A percentile compares a stretch with the other conserved stretches of the same genome.
phyloP scores from a whole-genome alignment of 306 rosid genomes.

The Quillaja saponaria region DNA sequence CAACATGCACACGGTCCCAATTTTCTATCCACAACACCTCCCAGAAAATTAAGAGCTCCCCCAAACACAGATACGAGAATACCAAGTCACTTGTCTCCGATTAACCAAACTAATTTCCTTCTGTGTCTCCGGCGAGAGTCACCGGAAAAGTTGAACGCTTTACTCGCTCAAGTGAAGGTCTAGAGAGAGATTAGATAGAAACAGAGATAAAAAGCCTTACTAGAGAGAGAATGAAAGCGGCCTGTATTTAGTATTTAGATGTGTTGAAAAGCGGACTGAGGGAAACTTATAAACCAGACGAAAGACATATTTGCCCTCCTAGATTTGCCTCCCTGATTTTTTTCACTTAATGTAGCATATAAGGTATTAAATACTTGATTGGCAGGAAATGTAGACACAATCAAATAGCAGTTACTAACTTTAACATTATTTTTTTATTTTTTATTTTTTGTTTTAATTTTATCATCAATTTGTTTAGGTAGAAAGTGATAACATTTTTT shows the following conservation, averaged over 20 bases:
- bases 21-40: conserved; percentile 1
- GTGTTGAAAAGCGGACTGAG: conserved; percentile 49
- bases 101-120: not conserved
- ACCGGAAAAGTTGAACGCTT: conserved; percentile 55
- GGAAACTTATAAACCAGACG: conserved; percentile 39
- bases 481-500: too few relatives aligned
- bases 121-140: conserved; percentile 32
- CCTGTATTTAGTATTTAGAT: conserved; percentile 41
- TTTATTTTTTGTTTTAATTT: not conserved
- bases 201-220: not conserved
- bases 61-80: not conserved
- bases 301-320: too few relatives aligned
- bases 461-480: too few relatives aligned
- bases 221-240: conserved; percentile 33
- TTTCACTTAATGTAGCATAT: too few relatives aligned
- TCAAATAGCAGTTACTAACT: too few relatives aligned
- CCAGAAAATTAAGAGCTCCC: not conserved
- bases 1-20: conserved; percentile 58
- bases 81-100: conserved; percentile 9
- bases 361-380: too few relatives aligned
- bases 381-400: too few relatives aligned
- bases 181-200: conserved; percentile 24
- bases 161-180: too few relatives aligned
- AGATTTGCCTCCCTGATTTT: too few relatives aligned
- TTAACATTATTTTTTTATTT: too few relatives aligned